Base-by-base conservation (phyloP, 148 eudicot genomes). In the Nepenthes mirabilis region DNA sequence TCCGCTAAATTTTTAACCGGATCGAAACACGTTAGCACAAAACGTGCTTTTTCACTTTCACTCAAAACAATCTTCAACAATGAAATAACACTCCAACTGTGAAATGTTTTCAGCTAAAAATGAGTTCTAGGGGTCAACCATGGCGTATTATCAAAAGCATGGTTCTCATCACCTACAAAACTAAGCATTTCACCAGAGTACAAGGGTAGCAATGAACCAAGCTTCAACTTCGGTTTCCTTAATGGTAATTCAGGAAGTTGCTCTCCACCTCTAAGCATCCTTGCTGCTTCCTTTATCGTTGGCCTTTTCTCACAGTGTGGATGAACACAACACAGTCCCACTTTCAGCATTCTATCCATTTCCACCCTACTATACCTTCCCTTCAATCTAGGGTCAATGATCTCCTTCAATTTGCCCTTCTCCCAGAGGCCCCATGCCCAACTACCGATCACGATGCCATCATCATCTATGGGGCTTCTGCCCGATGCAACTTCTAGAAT, bases 391-490 rank as follows among this genome's bases (percentile, higher is more conserved):
- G 51, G 47, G 68, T 82, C 88, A 56, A 75, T 77, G 10, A 77
- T 82, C 70, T 80, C 85, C 47, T 35, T 58, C 33, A 85, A 33
- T 2, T 36, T 70, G 52, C 83, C 73, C 59, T 60, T 76, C 55
- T 72, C 91, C 91, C 85, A 85, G 61, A 80, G 64, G 6, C 48
- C 71, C 91, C 91, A 85, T 43, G 72, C 67, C 70, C 70, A 73
- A 52, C 80, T 81, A 11, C 53, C 65, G 1, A 85, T 40, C 59
- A 64, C 62, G 6, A 43, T 37, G 11, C 80, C 69, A 6, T 64
- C 66, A 8, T 78, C 79, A 40, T 76, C 71, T 2, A 80, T 78
- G 1, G 85, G 81, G 47, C 59, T 64, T 65, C 65, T 75, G 68
- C 91, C 88, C 1, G 91, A 65, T 1, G 75, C 76, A 53, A 85